Evolutionary conservation across 2,329 filamentous ascomycete genomes (phyloP), one percentile per base, ranked within the genome.

Genomic region (Curvularia sp.): DNA sequence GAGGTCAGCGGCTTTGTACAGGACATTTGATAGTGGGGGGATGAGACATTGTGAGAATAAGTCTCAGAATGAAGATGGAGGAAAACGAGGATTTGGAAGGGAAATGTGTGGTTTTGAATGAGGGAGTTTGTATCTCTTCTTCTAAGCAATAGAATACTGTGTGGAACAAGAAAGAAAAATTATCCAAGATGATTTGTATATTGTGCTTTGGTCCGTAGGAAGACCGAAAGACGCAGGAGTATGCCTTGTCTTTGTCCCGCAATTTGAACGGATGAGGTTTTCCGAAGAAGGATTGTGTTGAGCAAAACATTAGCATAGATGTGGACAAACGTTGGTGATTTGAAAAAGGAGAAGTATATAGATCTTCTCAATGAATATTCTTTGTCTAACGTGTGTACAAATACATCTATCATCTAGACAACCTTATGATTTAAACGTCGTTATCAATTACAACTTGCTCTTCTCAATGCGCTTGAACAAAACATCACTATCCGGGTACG

Each of bases 401-500:
- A 48, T 48, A 51, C 53, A 58, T 44, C 41, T 44, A 44, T 20
- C 9, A 47, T 31, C 18, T 41, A 41, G 13, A 39, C 35, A 41
- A 15, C 7, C 9, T 30, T 15, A 30, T 28, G 22, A 41, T 15
- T 33, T 15, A 9, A 41, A 13, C 41, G 18, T 49, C 44, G 13
- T 15, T 15, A 20, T 53, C 20, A 20, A 50, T 20, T 72, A 85
- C 68, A 86, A 71, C 75, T 84, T 86, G 63, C 81, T 83, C 79
- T 82, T 83, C 63, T 84, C 81, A 60, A 86, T 83, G 66, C 83
- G 85, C 83, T 85, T 88, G 69, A 90, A 84, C 67, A 90, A 67
- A 3, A 84, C 81, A 60, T 80, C 80, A 58, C 79, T 87, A 66
- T 88, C 82, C 6, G 89, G 89, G 73, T 92, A 90, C 0, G 89